Evolutionary conservation across 2,329 filamentous ascomycete species (phyloP).

Genomic region (Boeremia lycopersici): DNA sequence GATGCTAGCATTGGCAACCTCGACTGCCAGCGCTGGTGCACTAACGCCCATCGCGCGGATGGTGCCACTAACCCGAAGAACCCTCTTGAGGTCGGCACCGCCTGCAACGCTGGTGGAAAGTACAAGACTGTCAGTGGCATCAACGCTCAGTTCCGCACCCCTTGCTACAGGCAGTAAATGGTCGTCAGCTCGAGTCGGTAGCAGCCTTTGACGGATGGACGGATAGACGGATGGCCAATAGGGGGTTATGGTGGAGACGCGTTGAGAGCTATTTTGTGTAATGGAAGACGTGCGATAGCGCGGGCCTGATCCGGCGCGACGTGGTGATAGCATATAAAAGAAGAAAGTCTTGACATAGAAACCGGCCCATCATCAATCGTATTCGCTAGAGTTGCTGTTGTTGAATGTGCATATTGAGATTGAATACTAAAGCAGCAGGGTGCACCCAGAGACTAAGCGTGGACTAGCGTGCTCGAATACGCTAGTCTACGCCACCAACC

Average conservation of each 20-base stretch:
- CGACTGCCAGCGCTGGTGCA: slow-evolving; percentile 14
- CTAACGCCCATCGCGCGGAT: slow-evolving; percentile 10
- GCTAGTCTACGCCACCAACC: too few relatives aligned
- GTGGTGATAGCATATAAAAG: slow-evolving; percentile 3
- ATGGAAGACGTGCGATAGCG: slow-evolving; percentile 7
- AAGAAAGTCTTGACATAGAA: slow-evolving; percentile 4
- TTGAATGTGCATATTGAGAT: slow-evolving; percentile 8
- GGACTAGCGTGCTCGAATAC: not conserved
- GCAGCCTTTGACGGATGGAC: slow-evolving; percentile 2
- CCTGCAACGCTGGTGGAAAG: slow-evolving; percentile 17
- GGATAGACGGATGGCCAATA: not conserved
- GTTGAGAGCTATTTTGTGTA: slow-evolving; percentile 6
- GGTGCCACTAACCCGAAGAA: slow-evolving; percentile 6
- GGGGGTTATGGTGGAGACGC: slow-evolving; percentile 4
- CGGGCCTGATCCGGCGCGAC: not conserved
- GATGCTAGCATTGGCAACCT: slow-evolving; percentile 1
- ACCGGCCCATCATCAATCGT: not conserved
- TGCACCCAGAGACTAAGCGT: slow-evolving; percentile 1
- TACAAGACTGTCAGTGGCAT: slow-evolving; percentile 12
- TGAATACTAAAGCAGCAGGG: slow-evolving; percentile 4
- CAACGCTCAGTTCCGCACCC: slow-evolving; percentile 13
- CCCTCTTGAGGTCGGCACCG: slow-evolving; percentile 8
- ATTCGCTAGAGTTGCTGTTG: slow-evolving; percentile 8
- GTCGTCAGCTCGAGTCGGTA: slow-evolving; percentile 2
- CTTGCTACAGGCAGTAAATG: slow-evolving; percentile 18